Conservation (phyloP, 73 alveolate genomes). For the Paraurostyla sp. region DNA sequence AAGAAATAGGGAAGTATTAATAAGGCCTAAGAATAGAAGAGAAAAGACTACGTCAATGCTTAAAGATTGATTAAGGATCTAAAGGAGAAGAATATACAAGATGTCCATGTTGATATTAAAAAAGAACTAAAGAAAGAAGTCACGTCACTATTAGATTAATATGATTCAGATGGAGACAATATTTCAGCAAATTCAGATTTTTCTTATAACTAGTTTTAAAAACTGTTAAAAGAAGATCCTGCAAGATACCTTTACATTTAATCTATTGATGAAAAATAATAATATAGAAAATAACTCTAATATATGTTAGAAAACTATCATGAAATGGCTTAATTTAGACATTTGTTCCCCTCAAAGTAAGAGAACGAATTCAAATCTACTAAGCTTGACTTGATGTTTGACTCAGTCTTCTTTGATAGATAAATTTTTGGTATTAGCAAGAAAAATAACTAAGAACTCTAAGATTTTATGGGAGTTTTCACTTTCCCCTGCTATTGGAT, state of each 20-base stretch:
- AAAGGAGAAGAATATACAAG: background rate
- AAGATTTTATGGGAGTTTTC: background rate
- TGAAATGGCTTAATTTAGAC: background rate
- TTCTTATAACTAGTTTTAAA: background rate
- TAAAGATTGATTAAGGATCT: background rate
- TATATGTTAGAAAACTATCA: background rate
- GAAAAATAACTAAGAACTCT: background rate
- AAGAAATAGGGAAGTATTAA: background rate
- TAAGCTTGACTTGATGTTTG: slow-evolving; percentile 5
- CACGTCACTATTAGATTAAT: background rate
- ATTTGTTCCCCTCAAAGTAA: background rate
- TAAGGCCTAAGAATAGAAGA: background rate
- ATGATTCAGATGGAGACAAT: background rate
- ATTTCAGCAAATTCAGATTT: background rate
- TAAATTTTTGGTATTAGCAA: background rate
- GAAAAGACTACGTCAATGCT: background rate
- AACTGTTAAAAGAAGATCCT: slow-evolving; percentile 8
- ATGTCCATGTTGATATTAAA: background rate
- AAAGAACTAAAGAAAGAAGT: background rate
- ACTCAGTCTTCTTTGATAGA: background rate
- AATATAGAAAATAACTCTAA: background rate
- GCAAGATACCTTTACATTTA: background rate
- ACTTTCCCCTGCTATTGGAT: background rate
- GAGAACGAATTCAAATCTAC: background rate
- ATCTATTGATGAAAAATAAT: background rate